Percentiles rank a stretch among this genome's conserved stretches.
phyloP scores from a whole-genome alignment of 2,329 filamentous ascomycete genomes.

The Immersiporthe knoxdaviesiana region DNA sequence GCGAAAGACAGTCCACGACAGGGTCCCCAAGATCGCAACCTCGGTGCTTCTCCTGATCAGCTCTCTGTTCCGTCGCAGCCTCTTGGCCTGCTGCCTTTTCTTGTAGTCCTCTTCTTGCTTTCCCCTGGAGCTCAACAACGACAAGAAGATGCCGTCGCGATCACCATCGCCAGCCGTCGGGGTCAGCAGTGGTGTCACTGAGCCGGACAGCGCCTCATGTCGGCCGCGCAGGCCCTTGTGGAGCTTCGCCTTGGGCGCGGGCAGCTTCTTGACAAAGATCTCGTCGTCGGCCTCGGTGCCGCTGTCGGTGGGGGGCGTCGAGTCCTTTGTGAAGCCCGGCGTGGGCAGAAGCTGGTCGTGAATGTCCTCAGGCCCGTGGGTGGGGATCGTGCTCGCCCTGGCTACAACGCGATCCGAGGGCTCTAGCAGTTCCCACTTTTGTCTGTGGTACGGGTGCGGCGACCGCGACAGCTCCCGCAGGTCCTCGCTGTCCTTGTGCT shows the following conservation, averaged over 20 bases:
- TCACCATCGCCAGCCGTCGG: constrained; percentile 52
- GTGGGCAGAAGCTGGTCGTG: constrained; percentile 32
- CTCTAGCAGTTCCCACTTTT: constrained; percentile 58
- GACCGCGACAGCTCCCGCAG: constrained; percentile 61
- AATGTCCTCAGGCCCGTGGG: constrained; percentile 33
- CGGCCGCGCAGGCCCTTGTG: constrained; percentile 77
- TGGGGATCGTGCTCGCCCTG: constrained; percentile 31
- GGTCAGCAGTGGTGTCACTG: constrained; percentile 59
- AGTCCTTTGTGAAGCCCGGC: constrained; percentile 51
- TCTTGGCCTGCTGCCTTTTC: constrained; percentile 35
- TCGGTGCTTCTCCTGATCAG: constrained; percentile 57
- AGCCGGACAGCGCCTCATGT: constrained; percentile 57
- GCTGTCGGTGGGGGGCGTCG: constrained; percentile 76
- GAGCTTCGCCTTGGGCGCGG: constrained; percentile 71
- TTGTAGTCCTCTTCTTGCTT: constrained; percentile 22
- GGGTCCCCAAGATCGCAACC: constrained; percentile 51
- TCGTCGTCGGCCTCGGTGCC: constrained; percentile 96
- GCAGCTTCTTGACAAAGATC: constrained; percentile 81
- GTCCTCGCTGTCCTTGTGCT: constrained; percentile 40
- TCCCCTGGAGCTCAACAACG: constrained; percentile 30
- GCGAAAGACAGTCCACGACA: constrained; percentile 52
- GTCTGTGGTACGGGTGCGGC: constrained; percentile 70
- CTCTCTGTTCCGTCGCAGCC: constrained; percentile 51
- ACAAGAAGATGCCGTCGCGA: constrained; percentile 32
- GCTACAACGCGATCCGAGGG: constrained; percentile 37